phyloP scores from a whole-genome alignment of 2,329 filamentous ascomycete genomes.

The Stemphylium vesicarium region DNA sequence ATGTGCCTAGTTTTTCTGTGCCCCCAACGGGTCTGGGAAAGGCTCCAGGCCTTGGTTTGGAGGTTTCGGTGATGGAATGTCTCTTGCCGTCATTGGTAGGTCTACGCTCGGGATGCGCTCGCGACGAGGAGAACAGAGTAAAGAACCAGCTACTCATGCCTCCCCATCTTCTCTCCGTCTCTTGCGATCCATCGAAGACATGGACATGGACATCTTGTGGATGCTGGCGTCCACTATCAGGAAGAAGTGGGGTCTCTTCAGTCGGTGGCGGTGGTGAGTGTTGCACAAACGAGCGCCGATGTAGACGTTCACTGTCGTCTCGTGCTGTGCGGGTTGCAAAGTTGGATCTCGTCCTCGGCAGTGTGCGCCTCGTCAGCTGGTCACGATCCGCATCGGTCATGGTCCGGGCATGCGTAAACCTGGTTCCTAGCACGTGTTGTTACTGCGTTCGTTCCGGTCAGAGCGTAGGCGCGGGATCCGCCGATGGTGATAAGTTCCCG shows the following conservation, averaged over 20 bases:
- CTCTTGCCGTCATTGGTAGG: conserved; percentile 24
- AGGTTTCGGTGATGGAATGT: conserved; percentile 31
- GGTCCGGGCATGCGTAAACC: conserved; percentile 16
- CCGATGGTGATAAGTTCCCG: background rate
- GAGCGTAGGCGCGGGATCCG: conserved; percentile 9
- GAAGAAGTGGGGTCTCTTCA: conserved; percentile 45
- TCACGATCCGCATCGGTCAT: conserved; percentile 37
- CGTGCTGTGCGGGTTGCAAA: conserved; percentile 55
- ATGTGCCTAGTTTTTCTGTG: conserved; percentile 72
- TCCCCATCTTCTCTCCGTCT: conserved; percentile 13
- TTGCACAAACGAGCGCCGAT: conserved; percentile 47
- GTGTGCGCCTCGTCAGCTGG: conserved; percentile 35
- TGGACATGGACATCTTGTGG: conserved; percentile 26
- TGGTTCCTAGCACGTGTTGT: conserved; percentile 24
- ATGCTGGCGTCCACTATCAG: conserved; percentile 18
- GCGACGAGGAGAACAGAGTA: conserved; percentile 22
- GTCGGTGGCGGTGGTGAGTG: conserved; percentile 31
- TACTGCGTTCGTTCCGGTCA: conserved; percentile 14
- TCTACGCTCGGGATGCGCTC: conserved; percentile 12
- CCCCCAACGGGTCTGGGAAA: conserved; percentile 51
- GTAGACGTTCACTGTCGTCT: conserved; percentile 54
- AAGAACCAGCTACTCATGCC: conserved; percentile 35
- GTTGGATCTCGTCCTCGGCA: conserved; percentile 47
- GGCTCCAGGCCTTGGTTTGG: conserved; percentile 45
- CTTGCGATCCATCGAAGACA: background rate